Evolutionary conservation across 208 protist species (phyloP).

Genomic region (Crithidia mellificae): DNA sequence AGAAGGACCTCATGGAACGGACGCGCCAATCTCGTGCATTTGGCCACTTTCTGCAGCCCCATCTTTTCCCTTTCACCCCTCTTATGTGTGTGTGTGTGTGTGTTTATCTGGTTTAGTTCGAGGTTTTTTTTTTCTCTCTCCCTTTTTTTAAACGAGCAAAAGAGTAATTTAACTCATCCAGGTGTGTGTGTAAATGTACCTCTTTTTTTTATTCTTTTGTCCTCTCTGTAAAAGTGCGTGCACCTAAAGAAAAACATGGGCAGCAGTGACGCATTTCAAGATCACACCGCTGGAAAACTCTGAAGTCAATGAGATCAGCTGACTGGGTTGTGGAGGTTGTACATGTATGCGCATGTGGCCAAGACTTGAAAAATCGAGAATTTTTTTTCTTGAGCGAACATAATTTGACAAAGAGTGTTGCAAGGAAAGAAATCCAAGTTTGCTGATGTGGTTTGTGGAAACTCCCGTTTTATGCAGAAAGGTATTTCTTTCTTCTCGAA

Average conservation of each 20-base stretch:
- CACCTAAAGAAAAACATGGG: not conserved
- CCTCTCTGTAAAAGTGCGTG: not conserved
- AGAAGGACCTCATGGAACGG: not conserved
- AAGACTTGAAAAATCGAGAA: not conserved
- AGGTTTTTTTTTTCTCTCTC: constrained; percentile 1
- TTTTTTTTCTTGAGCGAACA: not conserved
- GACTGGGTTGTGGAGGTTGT: not conserved
- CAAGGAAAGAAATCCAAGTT: too few species aligned
- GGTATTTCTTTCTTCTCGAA: too few species aligned
- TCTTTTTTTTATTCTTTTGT: too few species aligned
- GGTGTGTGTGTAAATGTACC: not conserved
- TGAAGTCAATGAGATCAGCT: constrained; percentile 1
- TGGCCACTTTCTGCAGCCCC: not conserved
- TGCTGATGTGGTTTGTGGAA: too few species aligned
- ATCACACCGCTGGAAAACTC: not conserved
- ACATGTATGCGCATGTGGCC: not conserved
- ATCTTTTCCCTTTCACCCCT: not conserved
- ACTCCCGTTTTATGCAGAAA: too few species aligned
- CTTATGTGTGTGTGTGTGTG: not conserved
- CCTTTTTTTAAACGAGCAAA: not conserved
- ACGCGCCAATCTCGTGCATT: not conserved
- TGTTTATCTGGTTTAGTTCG: not conserved
- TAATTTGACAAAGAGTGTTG: too few species aligned
- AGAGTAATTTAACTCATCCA: not conserved
- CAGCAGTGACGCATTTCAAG: not conserved